phyloP scores from a whole-genome alignment of 306 rosid species.

The Alnus glutinosa region DNA sequence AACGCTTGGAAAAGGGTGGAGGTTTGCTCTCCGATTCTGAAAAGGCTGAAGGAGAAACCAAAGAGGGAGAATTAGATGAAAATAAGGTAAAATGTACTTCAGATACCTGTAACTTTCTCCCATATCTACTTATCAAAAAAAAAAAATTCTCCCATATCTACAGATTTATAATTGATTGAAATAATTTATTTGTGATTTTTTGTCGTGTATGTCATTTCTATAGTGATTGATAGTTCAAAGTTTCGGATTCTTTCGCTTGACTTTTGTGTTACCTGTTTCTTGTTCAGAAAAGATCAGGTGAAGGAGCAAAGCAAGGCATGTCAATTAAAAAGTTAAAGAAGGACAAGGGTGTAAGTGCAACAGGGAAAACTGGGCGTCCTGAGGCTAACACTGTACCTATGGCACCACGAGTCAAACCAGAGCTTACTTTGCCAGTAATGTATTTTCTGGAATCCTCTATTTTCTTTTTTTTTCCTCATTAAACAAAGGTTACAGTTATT shows the following conservation, averaged over 20 bases:
- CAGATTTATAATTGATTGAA: constrained; percentile 6
- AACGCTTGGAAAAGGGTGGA: constrained; percentile 79
- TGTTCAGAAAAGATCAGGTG: constrained; percentile 76
- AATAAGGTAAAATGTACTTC: constrained; percentile 58
- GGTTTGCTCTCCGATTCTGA: constrained; percentile 81
- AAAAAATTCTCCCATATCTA: background rate
- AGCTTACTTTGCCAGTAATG: constrained; percentile 81
- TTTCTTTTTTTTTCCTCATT: constrained; percentile 6
- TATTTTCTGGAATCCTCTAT: constrained; percentile 44
- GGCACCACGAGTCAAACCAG: constrained; percentile 94
- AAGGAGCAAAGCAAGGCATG: constrained; percentile 88
- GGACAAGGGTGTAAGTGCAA: constrained; percentile 78
- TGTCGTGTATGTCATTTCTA: background rate
- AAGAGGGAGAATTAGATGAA: constrained; percentile 83
- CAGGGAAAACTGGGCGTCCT: constrained; percentile 64
- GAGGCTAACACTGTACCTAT: constrained; percentile 56
- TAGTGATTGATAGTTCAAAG: background rate
- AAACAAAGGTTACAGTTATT: background rate
- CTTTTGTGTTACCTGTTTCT: constrained; percentile 24
- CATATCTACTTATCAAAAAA: background rate
- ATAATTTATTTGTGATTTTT: background rate
- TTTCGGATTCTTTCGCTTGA: constrained; percentile 21
- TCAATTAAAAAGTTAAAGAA: constrained; percentile 81
- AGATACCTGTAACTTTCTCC: constrained; percentile 8
- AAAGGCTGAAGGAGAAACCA: constrained; percentile 80